Conservation (phyloP, 805 yeast genomes). For the Sugiyamaella americana region DNA sequence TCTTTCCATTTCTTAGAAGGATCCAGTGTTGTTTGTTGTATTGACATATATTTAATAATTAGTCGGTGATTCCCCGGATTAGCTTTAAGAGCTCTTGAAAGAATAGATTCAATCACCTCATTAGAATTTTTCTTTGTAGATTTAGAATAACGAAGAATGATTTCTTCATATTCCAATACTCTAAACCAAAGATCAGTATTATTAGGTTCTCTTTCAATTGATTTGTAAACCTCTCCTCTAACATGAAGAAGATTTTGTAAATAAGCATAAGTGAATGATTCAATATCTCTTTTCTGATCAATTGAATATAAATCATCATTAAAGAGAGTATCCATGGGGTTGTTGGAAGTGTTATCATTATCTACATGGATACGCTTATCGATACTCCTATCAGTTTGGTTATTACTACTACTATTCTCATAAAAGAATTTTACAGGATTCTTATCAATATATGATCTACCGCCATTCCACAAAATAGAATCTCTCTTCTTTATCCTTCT, state of each 20-base stretch:
- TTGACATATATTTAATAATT: not conserved
- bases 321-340: no score
- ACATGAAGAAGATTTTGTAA: not conserved
- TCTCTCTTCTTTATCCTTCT: not conserved
- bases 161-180: not conserved
- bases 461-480: not conserved
- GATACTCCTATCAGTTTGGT: no score
- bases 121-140: not conserved
- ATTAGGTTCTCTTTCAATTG: not conserved
- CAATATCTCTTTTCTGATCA: not conserved
- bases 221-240: not conserved
- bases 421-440: not conserved
- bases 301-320: not conserved
- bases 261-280: not conserved
- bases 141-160: not conserved
- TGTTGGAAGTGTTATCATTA: no score
- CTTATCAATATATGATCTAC: not conserved
- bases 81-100: not conserved
- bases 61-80: slow-evolving; percentile 1
- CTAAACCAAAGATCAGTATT: not conserved
- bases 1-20: slow-evolving; percentile 7
- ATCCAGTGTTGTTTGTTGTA: not conserved
- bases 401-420: no score
- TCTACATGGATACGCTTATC: no score
- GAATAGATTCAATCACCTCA: not conserved